These are phyloP conservation scores for Liriodendron chinense DNA, from an alignment of 164 flowering plant genomes.

Conservation along the genomic window DNA sequence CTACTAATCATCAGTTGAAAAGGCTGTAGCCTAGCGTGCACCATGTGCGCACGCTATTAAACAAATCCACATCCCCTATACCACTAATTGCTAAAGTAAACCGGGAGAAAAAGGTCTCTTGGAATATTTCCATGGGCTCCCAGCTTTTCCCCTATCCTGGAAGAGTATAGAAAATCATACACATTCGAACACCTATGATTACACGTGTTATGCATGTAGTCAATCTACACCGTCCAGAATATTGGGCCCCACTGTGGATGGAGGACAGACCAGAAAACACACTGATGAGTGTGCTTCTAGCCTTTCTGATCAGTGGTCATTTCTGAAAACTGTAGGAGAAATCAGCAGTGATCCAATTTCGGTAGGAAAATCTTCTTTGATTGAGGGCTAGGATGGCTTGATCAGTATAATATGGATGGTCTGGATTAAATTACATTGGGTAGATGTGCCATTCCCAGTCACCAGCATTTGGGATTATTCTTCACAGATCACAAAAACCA, in stretches of 20 bases:
- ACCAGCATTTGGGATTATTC: too few relatives aligned
- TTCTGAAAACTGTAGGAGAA: too few relatives aligned
- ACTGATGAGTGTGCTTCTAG: too few relatives aligned
- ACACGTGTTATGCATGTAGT: neutral
- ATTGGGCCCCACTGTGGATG: neutral
- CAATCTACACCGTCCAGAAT: neutral
- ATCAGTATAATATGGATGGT: too few relatives aligned
- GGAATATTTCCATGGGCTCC: neutral
- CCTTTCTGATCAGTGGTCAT: neutral
- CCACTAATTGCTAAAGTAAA: neutral
- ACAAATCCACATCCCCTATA: neutral
- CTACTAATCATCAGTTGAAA: conserved; percentile 6
- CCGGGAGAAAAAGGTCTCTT: neutral
- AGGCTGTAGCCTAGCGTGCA: conserved; percentile 4
- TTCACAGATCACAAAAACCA: too few relatives aligned
- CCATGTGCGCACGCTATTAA: conserved; percentile 9
- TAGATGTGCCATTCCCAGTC: too few relatives aligned
- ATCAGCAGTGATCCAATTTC: too few relatives aligned
- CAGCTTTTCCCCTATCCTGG: neutral
- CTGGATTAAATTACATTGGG: too few relatives aligned
- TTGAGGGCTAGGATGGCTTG: too few relatives aligned
- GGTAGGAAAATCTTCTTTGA: too few relatives aligned
- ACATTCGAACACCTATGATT: too few relatives aligned
- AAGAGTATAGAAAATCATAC: too few relatives aligned
- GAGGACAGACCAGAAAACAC: neutral